Percentiles rank a stretch among this genome's conserved stretches.
phyloP scores from a whole-genome alignment of 495 filamentous ascomycete genomes.

The Aspergillus hancockii region DNA sequence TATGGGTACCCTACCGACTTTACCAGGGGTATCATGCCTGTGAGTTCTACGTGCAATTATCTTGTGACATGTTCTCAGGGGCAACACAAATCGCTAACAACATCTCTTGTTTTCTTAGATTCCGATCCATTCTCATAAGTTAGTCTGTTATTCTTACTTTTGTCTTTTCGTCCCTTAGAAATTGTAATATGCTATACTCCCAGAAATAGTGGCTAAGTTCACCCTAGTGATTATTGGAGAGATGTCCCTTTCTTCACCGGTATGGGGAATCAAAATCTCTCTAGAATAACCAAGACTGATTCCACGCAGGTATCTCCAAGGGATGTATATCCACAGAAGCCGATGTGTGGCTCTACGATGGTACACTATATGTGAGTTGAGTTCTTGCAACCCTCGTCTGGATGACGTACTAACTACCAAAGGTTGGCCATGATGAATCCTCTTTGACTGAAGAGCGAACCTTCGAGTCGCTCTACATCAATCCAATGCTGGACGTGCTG shows the following conservation, averaged over 20 bases:
- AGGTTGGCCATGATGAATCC: slow-evolving; percentile 58
- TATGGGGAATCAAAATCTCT: slow-evolving; percentile 15
- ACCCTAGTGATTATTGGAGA: slow-evolving; percentile 46
- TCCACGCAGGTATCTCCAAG: slow-evolving; percentile 40
- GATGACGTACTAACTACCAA: neutral
- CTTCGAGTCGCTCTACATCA: slow-evolving; percentile 56
- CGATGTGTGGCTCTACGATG: slow-evolving; percentile 81
- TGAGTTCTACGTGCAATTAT: slow-evolving; percentile 26
- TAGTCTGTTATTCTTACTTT: slow-evolving; percentile 9
- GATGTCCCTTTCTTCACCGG: slow-evolving; percentile 52
- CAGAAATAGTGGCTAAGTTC: slow-evolving; percentile 9
- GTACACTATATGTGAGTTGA: slow-evolving; percentile 55
- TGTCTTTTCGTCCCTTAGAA: neutral
- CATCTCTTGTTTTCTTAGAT: slow-evolving; percentile 31
- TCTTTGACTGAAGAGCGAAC: slow-evolving; percentile 53
- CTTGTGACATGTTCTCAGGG: neutral
- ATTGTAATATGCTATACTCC: neutral
- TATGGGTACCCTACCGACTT: slow-evolving; percentile 51
- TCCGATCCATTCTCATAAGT: slow-evolving; percentile 49
- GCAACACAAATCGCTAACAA: slow-evolving; percentile 11
- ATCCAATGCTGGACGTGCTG: slow-evolving; percentile 55
- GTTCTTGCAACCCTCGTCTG: neutral
- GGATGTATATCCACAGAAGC: slow-evolving; percentile 78
- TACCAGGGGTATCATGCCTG: slow-evolving; percentile 45
- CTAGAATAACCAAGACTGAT: slow-evolving; percentile 6